These are phyloP conservation scores for Candida tetrigidarum DNA, from an alignment of 1,139 yeast species.

Conservation along the genomic window DNA sequence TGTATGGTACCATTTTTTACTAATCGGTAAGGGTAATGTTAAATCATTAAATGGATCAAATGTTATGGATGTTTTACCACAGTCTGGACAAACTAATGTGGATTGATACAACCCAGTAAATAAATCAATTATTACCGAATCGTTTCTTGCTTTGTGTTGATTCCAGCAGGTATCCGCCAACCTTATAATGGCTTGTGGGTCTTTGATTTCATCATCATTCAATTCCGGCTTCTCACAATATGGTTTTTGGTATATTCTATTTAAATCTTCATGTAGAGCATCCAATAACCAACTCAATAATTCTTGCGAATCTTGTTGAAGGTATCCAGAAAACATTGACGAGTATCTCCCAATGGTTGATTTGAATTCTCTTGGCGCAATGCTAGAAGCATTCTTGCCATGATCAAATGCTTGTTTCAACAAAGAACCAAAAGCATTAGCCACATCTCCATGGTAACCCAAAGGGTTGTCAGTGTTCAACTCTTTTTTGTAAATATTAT, in stretches of 20 bases:
- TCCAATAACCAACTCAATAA: slow-evolving; percentile 88
- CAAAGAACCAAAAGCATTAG: slow-evolving; percentile 70
- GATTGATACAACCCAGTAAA: slow-evolving; percentile 93
- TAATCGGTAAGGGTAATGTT: slow-evolving; percentile 86
- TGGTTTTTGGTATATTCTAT: slow-evolving; percentile 81
- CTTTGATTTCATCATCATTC: slow-evolving; percentile 60
- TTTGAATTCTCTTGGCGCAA: slow-evolving; percentile 79
- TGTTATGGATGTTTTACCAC: slow-evolving; percentile 80
- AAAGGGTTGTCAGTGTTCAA: slow-evolving; percentile 73
- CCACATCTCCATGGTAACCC: slow-evolving; percentile 84
- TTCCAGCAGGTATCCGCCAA: slow-evolving; percentile 84
- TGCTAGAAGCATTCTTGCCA: slow-evolving; percentile 18
- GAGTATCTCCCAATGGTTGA: slow-evolving; percentile 78
- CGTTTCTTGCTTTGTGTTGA: slow-evolving; percentile 79
- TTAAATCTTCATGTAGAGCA: slow-evolving; percentile 92
- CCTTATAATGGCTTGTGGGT: slow-evolving; percentile 54
- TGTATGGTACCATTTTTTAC: slow-evolving; percentile 71
- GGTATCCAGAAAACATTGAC: slow-evolving; percentile 82
- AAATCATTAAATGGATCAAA: slow-evolving; percentile 95
- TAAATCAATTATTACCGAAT: slow-evolving; percentile 81
- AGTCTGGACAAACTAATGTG: slow-evolving; percentile 85
- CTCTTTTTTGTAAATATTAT: slow-evolving; percentile 65
- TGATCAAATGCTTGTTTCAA: slow-evolving; percentile 59
- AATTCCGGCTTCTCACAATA: slow-evolving; percentile 88
- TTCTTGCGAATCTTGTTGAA: slow-evolving; percentile 97